A percentile compares a stretch with the other conserved stretches of the same genome.
phyloP scores from a whole-genome alignment of 257 asterid species.

The Handroanthus guayacan region DNA sequence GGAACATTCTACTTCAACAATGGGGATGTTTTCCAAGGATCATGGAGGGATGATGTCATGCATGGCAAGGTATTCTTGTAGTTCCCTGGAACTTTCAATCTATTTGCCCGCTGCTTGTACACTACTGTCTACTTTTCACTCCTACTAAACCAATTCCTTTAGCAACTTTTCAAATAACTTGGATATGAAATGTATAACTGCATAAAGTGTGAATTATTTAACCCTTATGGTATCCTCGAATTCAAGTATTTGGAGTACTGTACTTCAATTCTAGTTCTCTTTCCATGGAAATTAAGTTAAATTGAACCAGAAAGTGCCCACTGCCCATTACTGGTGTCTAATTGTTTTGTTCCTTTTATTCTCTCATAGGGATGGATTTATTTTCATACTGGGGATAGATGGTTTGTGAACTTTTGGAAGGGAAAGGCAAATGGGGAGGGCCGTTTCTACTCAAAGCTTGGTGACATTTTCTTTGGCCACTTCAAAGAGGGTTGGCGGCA shows the following conservation, averaged over 20 bases:
- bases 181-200: background rate
- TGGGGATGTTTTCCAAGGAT: constrained; percentile 92
- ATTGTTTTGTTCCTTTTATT: constrained; percentile 24
- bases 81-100: constrained; percentile 2
- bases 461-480: constrained; percentile 89
- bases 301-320: background rate
- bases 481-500: constrained; percentile 98
- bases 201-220: background rate
- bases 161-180: constrained; percentile 10
- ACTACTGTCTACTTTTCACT: background rate
- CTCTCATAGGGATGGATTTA: constrained; percentile 86
- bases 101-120: background rate
- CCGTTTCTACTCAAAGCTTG: constrained; percentile 84
- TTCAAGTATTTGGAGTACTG: constrained; percentile 2
- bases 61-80: constrained; percentile 83
- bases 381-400: constrained; percentile 92
- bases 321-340: constrained; percentile 11
- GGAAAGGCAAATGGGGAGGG: constrained; percentile 98
- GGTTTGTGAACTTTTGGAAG: constrained; percentile 95
- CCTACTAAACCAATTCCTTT: constrained; percentile 13
- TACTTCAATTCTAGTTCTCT: constrained; percentile 10
- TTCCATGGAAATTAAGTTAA: constrained; percentile 11
- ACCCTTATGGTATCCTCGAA: background rate
- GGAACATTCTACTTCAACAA: constrained; percentile 89
- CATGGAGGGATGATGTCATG: constrained; percentile 98